Evolutionary conservation across 1,284 basidiomycete genomes (phyloP), one percentile per base, ranked within the genome.

Genomic region (Microbotryum scabiosae): DNA sequence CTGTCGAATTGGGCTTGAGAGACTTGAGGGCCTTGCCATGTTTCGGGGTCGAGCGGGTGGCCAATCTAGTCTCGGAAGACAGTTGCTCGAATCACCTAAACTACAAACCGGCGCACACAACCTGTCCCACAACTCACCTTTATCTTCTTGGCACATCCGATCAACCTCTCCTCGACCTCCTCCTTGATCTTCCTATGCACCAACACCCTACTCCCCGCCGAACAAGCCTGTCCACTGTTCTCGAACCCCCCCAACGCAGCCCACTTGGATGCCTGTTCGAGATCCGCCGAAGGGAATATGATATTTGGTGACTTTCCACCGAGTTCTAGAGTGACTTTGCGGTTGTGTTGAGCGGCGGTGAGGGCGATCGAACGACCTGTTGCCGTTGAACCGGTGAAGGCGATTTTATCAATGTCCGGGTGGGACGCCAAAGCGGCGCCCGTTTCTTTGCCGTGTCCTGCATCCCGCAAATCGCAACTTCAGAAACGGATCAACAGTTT

Each of bases 21-120:
- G 60, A 93, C 85, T 77, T 90, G 89, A 25, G 92, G 90, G 47
- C 91, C 91, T 73, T 93, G 90, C 76, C 84, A 82, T 45, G 83
- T 83, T 36, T 79, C 80, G 2, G 75, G 71, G 23, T 75, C 75
- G 79, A 94, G 93, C 21, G 91, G 90, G 76, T 93, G 85, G 48
- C 89, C 90, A 62, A 61, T 26, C 54, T 63, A 5, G 3, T 21
- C 6, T 25, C 7, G 28, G 10, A 21, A 10, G n/a, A 25, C 20
- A 8, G 18, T 14, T 21, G 36, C 43, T 47, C 25, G 32, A 12
- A 8, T 6, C 20, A 18, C 23, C n/a, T 8, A 47, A 56, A 21
- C 6, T 18, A 7, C 9, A 1, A 7, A 25, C 28, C n/a, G 18
- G 6, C 25, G 18, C 25, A 2, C 8, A 45, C 9, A 9, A 9